Base-by-base conservation (phyloP, 108 stramenopile species). In the Cyclostephanos tholiformis region DNA sequence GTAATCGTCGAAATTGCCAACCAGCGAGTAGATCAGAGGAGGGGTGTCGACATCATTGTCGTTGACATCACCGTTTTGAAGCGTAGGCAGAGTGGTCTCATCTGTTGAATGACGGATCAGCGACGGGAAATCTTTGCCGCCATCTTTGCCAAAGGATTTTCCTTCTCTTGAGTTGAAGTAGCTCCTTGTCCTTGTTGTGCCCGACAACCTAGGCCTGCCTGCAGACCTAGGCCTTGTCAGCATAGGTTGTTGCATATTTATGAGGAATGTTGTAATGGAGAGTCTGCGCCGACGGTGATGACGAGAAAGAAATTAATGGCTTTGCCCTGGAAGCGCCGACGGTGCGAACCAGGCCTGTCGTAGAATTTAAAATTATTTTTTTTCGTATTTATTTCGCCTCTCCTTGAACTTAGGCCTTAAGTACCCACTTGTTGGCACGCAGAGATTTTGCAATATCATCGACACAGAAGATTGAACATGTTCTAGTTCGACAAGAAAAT, bases 111-210 rank as follows among this genome's bases (percentile, higher is more conserved):
- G 59, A 17, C 41, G 58, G 9, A 63, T 62, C 19, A 62, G 49
- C 23, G 67, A 13, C 35, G 58, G 9, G 56, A 51, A 27, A 19
- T 68, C 67, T 16, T 60, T 49, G 52, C 19, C 26, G 2, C 56
- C 67, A 16, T 59, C 43, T 10, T 46, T 69, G 1, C 0, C 61
- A 23, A 19, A 22, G 0, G 16, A 19, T 36, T 52, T 63, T 25
- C 49, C 61, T 13, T 68, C 75, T 27, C 61, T 48, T 12, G 32
- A 35, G 48, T 76, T 62, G 38, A 76, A 76, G 39, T 44, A 76
- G n/a, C 32, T 63, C 53, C 63, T 76, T 36, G 75, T 76, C 52
- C 61, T 61, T n/a, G 75, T 76, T 12, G 75, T 75, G 49, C 74
- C 67, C 30, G 59, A 39, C 27, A 60, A 71, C 38, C 59, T 27